These are phyloP conservation scores for Diversispora epigaea DNA, from an alignment of 192 early-diverging fungal genomes.

Conservation along the genomic window DNA sequence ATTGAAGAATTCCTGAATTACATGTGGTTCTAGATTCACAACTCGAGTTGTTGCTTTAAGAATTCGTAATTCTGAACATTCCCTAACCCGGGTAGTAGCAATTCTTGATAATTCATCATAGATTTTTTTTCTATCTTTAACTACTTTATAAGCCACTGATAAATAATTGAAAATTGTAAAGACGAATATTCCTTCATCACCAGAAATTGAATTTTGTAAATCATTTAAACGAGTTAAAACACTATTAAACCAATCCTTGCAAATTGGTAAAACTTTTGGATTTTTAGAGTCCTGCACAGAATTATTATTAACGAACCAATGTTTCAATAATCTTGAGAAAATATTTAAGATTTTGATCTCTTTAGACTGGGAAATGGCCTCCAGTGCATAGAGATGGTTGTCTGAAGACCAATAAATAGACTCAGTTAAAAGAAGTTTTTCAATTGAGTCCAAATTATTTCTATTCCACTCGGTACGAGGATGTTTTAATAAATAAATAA, in stretches of 20 bases:
- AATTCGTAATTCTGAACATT: not conserved
- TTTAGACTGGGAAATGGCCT: not conserved
- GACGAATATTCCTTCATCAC: not conserved
- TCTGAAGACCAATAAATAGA: not conserved
- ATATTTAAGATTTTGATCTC: not conserved
- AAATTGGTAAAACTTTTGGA: not conserved
- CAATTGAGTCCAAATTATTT: not conserved
- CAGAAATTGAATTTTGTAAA: not conserved
- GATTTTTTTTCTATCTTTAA: not conserved
- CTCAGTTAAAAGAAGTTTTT: not conserved
- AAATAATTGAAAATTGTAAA: not conserved
- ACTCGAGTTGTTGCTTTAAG: not conserved
- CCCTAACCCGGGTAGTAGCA: not conserved
- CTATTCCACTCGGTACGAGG: not conserved
- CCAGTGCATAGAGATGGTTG: not conserved
- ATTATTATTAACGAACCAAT: not conserved
- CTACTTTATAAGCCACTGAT: not conserved
- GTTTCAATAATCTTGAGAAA: not conserved
- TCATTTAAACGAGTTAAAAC: not conserved
- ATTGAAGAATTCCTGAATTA: not conserved
- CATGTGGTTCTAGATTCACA: not conserved
- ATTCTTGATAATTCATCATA: not conserved
- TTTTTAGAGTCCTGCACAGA: not conserved
- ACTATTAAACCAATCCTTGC: not conserved
- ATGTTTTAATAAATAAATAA: not conserved